Base-by-base conservation (phyloP, 129 eudicot species). In the Sambucus nigra region DNA sequence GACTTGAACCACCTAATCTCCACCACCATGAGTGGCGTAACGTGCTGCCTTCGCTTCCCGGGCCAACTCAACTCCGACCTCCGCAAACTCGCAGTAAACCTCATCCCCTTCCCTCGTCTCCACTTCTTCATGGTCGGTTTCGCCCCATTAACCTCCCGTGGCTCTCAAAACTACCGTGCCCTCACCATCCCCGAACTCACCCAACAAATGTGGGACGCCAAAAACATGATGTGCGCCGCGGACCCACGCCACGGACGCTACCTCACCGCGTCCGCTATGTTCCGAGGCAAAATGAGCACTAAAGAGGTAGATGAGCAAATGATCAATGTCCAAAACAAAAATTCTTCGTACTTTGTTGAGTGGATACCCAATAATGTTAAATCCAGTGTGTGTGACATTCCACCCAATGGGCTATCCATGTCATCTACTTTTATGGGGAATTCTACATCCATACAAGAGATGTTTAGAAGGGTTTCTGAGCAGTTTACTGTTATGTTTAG, bases 221-320 rank as follows among this genome's bases (percentile, higher is more conserved):
- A 82, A 77, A 87, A 87, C 85, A 87, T 87, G 96, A 87, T 87
- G n/a, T n/a, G n/a, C n/a, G n/a, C n/a, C n/a, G n/a, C n/a, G n/a
- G n/a, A n/a, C n/a, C n/a, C n/a, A n/a, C n/a, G n/a, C n/a, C n/a
- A n/a, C n/a, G n/a, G 95, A 2, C 84, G 95, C 56, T 86, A 86
- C 74, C 72, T 86, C 6, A 86, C 95, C 0, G 95, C 95, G 8
- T 86, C 95, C 10, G 95, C 95, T 35, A 81, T 86, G 92, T 86
- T 86, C 67, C 68, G 92, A 19, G n/a, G n/a, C n/a, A n/a, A n/a
- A n/a, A n/a, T n/a, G n/a, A n/a, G n/a, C n/a, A n/a, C n/a, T n/a
- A n/a, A n/a, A n/a, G n/a, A n/a, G n/a, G n/a, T n/a, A n/a, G n/a
- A 87, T 29, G 94, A 87, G 29, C 96, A 87, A 64, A 87, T 87